Evolutionary conservation across 2,329 filamentous ascomycete species (phyloP).

Genomic region (Cylindrodendrum hubeiense): DNA sequence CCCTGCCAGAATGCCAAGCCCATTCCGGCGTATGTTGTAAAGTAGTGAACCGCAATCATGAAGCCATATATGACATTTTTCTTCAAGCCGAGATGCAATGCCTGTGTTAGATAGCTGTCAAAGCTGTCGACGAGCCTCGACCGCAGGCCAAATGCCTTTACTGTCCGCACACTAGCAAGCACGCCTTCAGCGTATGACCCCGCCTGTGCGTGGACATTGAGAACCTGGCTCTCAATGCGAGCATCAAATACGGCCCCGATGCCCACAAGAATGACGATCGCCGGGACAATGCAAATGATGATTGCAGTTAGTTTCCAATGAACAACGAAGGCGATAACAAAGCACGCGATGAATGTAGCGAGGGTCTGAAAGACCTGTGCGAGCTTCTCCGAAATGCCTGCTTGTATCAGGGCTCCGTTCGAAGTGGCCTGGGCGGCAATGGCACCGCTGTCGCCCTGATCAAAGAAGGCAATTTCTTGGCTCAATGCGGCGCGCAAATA

Average conservation of each 20-base stretch:
- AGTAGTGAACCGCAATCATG: slow-evolving; percentile 52
- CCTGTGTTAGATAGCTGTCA: not conserved
- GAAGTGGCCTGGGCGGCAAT: slow-evolving; percentile 47
- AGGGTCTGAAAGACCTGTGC: slow-evolving; percentile 52
- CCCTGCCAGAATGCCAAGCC: slow-evolving; percentile 60
- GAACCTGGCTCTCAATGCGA: slow-evolving; percentile 46
- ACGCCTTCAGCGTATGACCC: slow-evolving; percentile 50
- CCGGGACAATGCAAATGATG: slow-evolving; percentile 45
- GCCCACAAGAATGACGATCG: slow-evolving; percentile 45
- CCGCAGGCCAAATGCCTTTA: slow-evolving; percentile 42
- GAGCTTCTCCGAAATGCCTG: slow-evolving; percentile 55
- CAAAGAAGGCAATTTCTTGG: slow-evolving; percentile 35
- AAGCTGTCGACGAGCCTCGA: not conserved
- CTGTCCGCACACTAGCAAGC: slow-evolving; percentile 52
- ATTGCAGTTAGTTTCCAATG: slow-evolving; percentile 59
- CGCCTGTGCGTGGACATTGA: slow-evolving; percentile 46
- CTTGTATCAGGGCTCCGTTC: slow-evolving; percentile 54
- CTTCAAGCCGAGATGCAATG: slow-evolving; percentile 47
- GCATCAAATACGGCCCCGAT: slow-evolving; percentile 42
- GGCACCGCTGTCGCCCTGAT: slow-evolving; percentile 23
- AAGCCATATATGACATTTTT: slow-evolving; percentile 53
- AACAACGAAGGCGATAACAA: slow-evolving; percentile 52
- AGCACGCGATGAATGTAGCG: slow-evolving; percentile 51
- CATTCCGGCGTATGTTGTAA: slow-evolving; percentile 54
- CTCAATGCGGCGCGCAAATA: slow-evolving; percentile 28